A percentile compares a stretch with the other conserved stretches of the same genome.
Conservation (phyloP, 306 rosid genomes). For the Albizia julibrissin region DNA sequence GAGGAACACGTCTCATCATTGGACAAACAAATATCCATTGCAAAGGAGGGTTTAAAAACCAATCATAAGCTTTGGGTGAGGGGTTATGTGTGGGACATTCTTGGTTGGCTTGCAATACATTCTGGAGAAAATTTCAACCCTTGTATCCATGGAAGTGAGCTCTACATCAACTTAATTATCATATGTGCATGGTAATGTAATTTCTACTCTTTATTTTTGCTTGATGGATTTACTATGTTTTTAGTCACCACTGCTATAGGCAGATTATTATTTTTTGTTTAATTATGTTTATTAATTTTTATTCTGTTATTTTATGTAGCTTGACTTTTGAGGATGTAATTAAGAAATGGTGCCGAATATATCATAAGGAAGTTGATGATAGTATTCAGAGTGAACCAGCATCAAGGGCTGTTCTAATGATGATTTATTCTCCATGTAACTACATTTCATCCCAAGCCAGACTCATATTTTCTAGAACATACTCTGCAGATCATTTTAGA, state of each 20-base stretch:
- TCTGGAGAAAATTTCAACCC: slow-evolving; percentile 62
- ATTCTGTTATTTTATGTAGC: not conserved
- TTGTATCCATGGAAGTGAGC: slow-evolving; percentile 37
- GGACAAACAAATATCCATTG: slow-evolving; percentile 63
- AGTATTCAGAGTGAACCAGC: slow-evolving; percentile 63
- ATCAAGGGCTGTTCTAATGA: slow-evolving; percentile 76
- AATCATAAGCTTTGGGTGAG: slow-evolving; percentile 54
- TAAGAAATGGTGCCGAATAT: not conserved
- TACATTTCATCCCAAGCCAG: slow-evolving; percentile 63
- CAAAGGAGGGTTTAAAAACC: slow-evolving; percentile 50
- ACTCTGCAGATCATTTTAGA: slow-evolving; percentile 29
- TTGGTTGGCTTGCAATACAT: slow-evolving; percentile 78
- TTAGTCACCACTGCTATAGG: slow-evolving; percentile 11
- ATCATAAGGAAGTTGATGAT: slow-evolving; percentile 37
- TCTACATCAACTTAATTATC: slow-evolving; percentile 57
- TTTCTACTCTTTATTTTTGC: slow-evolving; percentile 25
- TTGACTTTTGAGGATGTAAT: not conserved
- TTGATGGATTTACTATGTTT: slow-evolving; percentile 16
- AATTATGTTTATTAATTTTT: slow-evolving; percentile 13
- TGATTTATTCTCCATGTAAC: slow-evolving; percentile 82
- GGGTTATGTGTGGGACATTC: slow-evolving; percentile 78
- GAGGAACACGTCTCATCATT: slow-evolving; percentile 42
- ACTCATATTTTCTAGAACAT: slow-evolving; percentile 42
- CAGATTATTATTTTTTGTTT: not conserved
- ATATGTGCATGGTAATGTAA: slow-evolving; percentile 70